Percentiles rank a stretch among this genome's conserved stretches.
Conservation (phyloP, 345 rosid genomes). For the Sonneratia alba region DNA sequence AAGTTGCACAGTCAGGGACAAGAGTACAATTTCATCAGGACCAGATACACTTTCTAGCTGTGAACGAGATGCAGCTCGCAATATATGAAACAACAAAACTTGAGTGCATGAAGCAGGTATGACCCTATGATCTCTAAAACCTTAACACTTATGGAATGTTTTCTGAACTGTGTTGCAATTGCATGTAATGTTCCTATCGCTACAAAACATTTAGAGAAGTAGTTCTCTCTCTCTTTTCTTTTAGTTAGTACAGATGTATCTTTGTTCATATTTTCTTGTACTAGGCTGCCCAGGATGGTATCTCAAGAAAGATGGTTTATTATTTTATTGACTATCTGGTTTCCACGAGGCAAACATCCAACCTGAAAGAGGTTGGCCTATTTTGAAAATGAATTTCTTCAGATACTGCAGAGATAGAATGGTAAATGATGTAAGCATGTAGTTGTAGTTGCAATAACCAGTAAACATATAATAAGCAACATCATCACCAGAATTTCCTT, state of each 20-base stretch:
- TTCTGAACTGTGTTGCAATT: neutral
- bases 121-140: constrained; percentile 12
- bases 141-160: neutral
- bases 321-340: no score
- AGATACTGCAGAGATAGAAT: neutral
- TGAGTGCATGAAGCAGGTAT: constrained; percentile 51
- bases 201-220: no score
- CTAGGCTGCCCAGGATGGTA: neutral
- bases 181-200: neutral
- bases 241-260: no score
- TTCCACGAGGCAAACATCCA: no score
- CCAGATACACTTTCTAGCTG: constrained; percentile 51
- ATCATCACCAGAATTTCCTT: neutral
- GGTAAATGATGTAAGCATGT: neutral
- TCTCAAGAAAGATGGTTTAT: neutral
- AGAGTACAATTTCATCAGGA: constrained; percentile 66
- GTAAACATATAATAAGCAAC: neutral
- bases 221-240: no score
- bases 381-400: neutral
- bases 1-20: constrained; percentile 41
- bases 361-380: neutral
- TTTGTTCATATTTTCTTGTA: neutral
- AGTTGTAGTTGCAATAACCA: neutral
- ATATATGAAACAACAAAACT: constrained; percentile 64
- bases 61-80: constrained; percentile 71